These are phyloP conservation scores for Taphrina betulina DNA, from an alignment of 1,139 yeast species.

Conservation along the genomic window DNA sequence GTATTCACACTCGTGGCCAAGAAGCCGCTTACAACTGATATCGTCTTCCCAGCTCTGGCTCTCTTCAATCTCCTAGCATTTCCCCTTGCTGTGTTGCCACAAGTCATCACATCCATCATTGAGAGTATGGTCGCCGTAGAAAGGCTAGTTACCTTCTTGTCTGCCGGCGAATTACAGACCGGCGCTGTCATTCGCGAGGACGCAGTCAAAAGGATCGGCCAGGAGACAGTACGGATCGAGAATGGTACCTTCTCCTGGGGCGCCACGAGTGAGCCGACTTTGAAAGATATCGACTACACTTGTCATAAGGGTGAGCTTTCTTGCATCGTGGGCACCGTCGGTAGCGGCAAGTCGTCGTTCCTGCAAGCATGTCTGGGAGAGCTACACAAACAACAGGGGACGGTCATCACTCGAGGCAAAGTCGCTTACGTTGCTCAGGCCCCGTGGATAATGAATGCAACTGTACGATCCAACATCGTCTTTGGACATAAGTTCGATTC, in stretches of 20 bases:
- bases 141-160: conserved; percentile 71
- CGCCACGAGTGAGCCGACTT: conserved; percentile 76
- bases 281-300: conserved; percentile 63
- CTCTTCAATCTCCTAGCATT: conserved; percentile 74
- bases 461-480: conserved; percentile 82
- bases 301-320: conserved; percentile 78
- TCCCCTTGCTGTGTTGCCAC: conserved; percentile 93
- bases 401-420: conserved; percentile 69
- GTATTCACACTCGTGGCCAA: conserved; percentile 66
- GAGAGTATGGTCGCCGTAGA: conserved; percentile 87
- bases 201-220: conserved; percentile 57
- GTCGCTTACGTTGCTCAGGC: conserved; percentile 89
- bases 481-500: conserved; percentile 87
- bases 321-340: conserved; percentile 91
- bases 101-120: conserved; percentile 77
- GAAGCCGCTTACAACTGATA: conserved; percentile 77
- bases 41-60: conserved; percentile 92
- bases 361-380: conserved; percentile 85
- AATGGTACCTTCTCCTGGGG: conserved; percentile 90
- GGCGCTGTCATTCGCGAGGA: conserved; percentile 66
- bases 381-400: conserved; percentile 73
- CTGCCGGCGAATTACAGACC: conserved; percentile 73
- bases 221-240: conserved; percentile 63
- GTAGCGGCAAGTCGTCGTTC: conserved; percentile 86
- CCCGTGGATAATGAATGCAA: conserved; percentile 96